phyloP scores from a whole-genome alignment of 2,329 filamentous ascomycete species.

The Trichoderma arundinaceum region DNA sequence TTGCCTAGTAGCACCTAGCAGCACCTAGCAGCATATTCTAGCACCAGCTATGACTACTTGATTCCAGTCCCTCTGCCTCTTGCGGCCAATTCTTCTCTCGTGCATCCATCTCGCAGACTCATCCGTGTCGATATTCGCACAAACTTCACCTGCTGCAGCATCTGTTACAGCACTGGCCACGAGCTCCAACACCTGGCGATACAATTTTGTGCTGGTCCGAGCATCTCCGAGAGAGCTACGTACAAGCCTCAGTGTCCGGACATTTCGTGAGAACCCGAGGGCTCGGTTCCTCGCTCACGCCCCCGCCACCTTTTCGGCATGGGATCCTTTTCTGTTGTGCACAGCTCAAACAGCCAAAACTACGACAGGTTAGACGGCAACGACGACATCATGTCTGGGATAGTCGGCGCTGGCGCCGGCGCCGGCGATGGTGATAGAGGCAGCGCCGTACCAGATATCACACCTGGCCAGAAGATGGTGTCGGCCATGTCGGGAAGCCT shows the following conservation, averaged over 20 bases:
- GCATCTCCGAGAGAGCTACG: conserved; percentile 27
- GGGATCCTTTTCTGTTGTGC: conserved; percentile 30
- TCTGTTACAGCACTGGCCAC: not conserved
- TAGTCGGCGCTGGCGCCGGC: conserved; percentile 37
- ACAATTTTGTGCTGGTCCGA: conserved; percentile 9
- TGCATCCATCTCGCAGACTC: not conserved
- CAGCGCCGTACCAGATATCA: conserved; percentile 67
- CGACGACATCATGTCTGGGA: conserved; percentile 41
- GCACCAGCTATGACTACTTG: conserved; percentile 22
- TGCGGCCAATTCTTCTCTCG: not conserved
- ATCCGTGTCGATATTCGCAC: too few relatives aligned
- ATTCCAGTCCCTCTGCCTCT: not conserved
- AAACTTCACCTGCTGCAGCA: not conserved
- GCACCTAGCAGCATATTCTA: conserved; percentile 8
- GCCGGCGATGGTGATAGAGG: conserved; percentile 28
- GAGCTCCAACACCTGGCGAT: not conserved
- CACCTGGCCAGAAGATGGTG: conserved; percentile 88
- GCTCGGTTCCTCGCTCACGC: conserved; percentile 29
- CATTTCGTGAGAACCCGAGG: conserved; percentile 13
- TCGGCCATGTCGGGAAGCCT: conserved; percentile 91
- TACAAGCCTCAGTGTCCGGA: conserved; percentile 2
- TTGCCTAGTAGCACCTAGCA: conserved; percentile 10
- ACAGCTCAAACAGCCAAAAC: conserved; percentile 37
- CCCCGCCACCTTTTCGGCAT: conserved; percentile 30
- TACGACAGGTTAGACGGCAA: conserved; percentile 42